Evolutionary conservation across 441 rosid species (phyloP), one percentile per base, ranked within the genome.

Genomic region (Populus hybrid): DNA sequence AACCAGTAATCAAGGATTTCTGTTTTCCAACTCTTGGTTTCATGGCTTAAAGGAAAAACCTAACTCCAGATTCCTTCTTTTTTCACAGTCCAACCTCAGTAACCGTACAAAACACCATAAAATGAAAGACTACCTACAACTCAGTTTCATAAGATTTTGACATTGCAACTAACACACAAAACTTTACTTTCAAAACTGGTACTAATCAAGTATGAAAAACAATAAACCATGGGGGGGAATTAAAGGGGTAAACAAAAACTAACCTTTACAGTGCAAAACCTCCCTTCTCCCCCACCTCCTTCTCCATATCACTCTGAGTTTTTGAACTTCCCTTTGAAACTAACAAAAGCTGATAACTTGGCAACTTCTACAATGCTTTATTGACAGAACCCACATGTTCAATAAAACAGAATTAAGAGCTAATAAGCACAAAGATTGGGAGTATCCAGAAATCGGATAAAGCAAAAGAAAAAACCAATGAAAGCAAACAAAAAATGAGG

Each of bases 101-200:
- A 68, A 84, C 86, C 12, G 74, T 72, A 21, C 76, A 76, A 79
- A 76, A 80, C 74, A 26, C 76, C 82, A 77, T 69, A 71, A 75
- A 76, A 72, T 74, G 71, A 84, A 80, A 77, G 73, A 77, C 26
- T 70, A 77, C 84, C 84, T 67, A 75, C 80, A 79, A 80, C 76
- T n/a, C 24, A n/a, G 79, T 81, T 75, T 79, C 81, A 67, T 23
- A 53, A 69, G 79, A 86, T 63, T 81, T 81, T 77, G 89, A 89
- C 88, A 85, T 75, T 81, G 84, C 42, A 78, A 86, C 89, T 75
- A 79, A 80, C 76, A 66, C 61, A 61, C 10, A 72, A 38, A 82
- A 73, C 66, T 42, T 75, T 32, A 65, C 59, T 71, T 79, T 75
- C 72, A 78, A 77, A 71, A 69, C 68, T 70, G 26, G 70, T 74